Evolutionary conservation across 2,329 filamentous ascomycete species (phyloP).

Genomic region (Diaporthe sp.): DNA sequence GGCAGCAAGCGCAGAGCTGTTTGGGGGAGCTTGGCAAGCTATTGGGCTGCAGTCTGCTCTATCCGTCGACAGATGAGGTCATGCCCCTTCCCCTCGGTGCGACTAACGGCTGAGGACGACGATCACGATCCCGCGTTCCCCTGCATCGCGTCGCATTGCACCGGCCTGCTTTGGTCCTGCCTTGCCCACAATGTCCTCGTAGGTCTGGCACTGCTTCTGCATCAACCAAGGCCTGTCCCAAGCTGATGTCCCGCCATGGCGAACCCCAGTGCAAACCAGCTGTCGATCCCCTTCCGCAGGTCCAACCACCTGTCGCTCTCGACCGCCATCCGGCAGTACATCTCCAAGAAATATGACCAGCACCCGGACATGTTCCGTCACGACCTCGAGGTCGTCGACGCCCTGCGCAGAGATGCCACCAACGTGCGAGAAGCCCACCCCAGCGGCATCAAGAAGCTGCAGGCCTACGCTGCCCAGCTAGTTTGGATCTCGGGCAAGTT

Average conservation of each 20-base stretch:
- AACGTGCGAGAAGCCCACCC: slow-evolving; percentile 89
- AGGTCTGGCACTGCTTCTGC: slow-evolving; percentile 21
- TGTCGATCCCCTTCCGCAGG: slow-evolving; percentile 89
- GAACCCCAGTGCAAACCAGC: slow-evolving; percentile 65
- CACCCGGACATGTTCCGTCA: slow-evolving; percentile 96
- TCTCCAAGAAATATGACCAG: slow-evolving; percentile 98
- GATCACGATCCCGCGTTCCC: slow-evolving; percentile 10
- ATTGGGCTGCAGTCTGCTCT: background rate
- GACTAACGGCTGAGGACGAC: slow-evolving; percentile 11
- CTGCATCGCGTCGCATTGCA: slow-evolving; percentile 20
- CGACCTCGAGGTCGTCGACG: slow-evolving; percentile 88
- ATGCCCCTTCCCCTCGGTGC: slow-evolving; percentile 20
- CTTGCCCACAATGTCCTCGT: slow-evolving; percentile 27
- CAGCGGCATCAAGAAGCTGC: slow-evolving; percentile 89
- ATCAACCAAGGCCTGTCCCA: background rate
- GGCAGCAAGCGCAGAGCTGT: background rate
- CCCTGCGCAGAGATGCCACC: slow-evolving; percentile 86
- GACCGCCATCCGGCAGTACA: slow-evolving; percentile 91
- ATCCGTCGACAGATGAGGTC: slow-evolving; percentile 17
- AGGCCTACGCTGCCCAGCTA: slow-evolving; percentile 91
- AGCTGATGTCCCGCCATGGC: slow-evolving; percentile 38
- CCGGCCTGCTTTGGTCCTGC: background rate
- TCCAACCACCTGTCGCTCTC: slow-evolving; percentile 85
- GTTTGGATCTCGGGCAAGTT: slow-evolving; percentile 97
- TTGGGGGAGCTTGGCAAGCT: slow-evolving; percentile 8